Evolutionary conservation across 345 rosid genomes (phyloP).

Genomic region (Erodium maritimum): DNA sequence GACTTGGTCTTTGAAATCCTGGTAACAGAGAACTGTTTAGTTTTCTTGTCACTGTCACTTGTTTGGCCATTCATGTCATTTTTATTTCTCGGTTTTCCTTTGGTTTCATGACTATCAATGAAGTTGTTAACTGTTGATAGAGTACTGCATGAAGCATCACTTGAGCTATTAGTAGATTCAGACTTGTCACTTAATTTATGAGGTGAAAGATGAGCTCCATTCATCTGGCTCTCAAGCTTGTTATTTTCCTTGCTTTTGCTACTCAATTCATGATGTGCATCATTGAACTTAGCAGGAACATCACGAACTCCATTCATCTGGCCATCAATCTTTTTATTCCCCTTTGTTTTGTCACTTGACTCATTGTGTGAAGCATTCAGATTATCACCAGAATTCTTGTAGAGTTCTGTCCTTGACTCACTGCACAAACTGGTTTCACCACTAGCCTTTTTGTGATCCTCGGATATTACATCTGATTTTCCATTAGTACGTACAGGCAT

Average conservation of each 20-base stretch:
- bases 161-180: conserved; percentile 20
- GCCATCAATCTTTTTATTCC: conserved; percentile 22
- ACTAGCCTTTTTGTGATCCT: conserved; percentile 13
- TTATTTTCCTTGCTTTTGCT: conserved; percentile 24
- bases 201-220: conserved; percentile 23
- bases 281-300: conserved; percentile 17
- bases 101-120: conserved; percentile 30
- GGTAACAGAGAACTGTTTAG: conserved; percentile 47
- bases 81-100: conserved; percentile 25
- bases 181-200: conserved; percentile 24
- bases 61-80: conserved; percentile 24
- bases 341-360: conserved; percentile 23
- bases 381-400: conserved; percentile 19
- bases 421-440: conserved; percentile 11
- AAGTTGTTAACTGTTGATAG: conserved; percentile 25
- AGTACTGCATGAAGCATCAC: conserved; percentile 24
- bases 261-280: conserved; percentile 19
- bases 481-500: conserved; percentile 27
- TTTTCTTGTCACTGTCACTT: conserved; percentile 36
- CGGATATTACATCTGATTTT: conserved; percentile 16
- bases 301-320: conserved; percentile 28
- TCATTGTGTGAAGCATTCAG: conserved; percentile 18
- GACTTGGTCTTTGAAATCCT: conserved; percentile 62
- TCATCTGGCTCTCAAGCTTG: conserved; percentile 23
- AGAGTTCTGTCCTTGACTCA: conserved; percentile 19